Conservation (phyloP, 139 green algal genomes). For the Tetratostichococcus sp. region DNA sequence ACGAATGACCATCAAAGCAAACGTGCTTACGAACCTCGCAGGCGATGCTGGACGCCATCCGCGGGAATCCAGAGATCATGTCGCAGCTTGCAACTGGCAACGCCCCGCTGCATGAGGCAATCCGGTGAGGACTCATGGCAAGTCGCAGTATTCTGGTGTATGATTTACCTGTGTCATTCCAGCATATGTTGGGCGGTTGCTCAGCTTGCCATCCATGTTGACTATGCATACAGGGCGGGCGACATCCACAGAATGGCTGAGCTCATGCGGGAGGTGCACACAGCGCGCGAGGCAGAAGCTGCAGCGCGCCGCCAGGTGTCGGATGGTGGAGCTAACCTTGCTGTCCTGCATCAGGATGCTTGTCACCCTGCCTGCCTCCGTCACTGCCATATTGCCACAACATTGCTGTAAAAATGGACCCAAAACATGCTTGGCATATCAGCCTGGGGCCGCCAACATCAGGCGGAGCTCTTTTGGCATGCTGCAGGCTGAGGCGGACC, state of each 20-base stretch:
- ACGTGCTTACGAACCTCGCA: background rate
- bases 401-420: no score
- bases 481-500: conserved; percentile 12
- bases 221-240: background rate
- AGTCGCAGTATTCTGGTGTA: no score
- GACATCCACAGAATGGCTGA: background rate
- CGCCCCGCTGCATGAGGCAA: conserved; percentile 6
- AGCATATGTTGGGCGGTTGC: background rate
- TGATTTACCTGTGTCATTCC: conserved; percentile 11
- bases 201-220: no score
- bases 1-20: no score
- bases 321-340: no score
- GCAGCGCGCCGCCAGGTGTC: background rate
- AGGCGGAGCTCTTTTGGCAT: no score
- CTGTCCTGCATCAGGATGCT: no score
- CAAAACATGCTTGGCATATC: no score
- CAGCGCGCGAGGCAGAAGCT: background rate
- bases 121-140: no score
- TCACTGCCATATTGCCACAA: no score
- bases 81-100: conserved; percentile 8
- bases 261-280: background rate
- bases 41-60: conserved; percentile 6
- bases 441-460: no score
- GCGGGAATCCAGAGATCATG: conserved; percentile 2
- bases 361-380: no score